Percentiles rank a stretch among this genome's conserved stretches.
Conservation (phyloP, 2,329 filamentous ascomycete genomes). For the Calonectria pauciramosa region DNA sequence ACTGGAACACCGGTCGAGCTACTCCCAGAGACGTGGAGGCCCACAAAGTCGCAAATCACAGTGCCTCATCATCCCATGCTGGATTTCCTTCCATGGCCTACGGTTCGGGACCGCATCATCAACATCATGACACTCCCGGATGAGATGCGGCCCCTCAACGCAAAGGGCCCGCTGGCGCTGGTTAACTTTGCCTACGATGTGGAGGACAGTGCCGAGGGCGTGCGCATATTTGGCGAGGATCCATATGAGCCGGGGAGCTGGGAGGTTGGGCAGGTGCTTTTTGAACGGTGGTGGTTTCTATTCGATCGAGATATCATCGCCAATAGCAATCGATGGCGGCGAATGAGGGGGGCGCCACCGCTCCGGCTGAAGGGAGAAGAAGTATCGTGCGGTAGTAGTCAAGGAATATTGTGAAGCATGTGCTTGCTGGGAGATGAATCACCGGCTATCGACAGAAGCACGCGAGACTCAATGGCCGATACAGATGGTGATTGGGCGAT, state of each 20-base stretch:
- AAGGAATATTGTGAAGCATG: slow-evolving; percentile 11
- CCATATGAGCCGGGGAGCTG: slow-evolving; percentile 63
- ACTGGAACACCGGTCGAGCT: slow-evolving; percentile 49
- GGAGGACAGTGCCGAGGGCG: slow-evolving; percentile 67
- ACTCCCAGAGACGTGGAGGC: slow-evolving; percentile 63
- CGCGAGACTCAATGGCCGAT: not conserved
- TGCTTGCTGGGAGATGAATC: not conserved
- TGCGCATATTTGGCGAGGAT: slow-evolving; percentile 63
- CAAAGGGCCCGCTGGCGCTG: slow-evolving; percentile 61
- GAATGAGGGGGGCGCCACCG: slow-evolving; percentile 58
- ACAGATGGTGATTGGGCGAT: not conserved
- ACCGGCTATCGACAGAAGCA: not conserved
- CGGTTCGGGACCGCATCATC: slow-evolving; percentile 66
- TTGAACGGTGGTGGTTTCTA: slow-evolving; percentile 72
- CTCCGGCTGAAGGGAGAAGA: slow-evolving; percentile 39
- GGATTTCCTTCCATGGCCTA: slow-evolving; percentile 71
- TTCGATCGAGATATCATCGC: slow-evolving; percentile 68
- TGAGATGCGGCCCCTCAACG: slow-evolving; percentile 60
- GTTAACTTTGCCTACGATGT: slow-evolving; percentile 69
- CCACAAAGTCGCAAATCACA: slow-evolving; percentile 62
- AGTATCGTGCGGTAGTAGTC: slow-evolving; percentile 9
- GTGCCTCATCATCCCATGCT: slow-evolving; percentile 70
- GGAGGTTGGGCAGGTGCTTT: slow-evolving; percentile 71
- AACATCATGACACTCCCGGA: slow-evolving; percentile 64
- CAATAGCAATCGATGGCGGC: slow-evolving; percentile 66